Conservation (phyloP, 768 basidiomycete genomes). For the Mycena sanguinolenta region DNA sequence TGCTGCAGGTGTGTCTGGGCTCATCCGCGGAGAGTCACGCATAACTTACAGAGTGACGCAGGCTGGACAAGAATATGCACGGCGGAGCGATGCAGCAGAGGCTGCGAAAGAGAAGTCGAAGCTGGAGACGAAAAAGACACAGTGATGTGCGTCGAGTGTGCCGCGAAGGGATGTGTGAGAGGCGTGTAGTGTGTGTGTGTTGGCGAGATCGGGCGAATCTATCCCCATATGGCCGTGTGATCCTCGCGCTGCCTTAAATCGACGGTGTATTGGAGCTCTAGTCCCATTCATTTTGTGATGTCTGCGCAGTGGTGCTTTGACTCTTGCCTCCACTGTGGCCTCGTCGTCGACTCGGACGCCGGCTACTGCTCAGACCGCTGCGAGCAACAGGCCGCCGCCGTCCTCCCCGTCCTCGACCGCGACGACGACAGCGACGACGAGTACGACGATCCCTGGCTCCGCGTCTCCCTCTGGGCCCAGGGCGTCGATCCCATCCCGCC, state of each 20-base stretch:
- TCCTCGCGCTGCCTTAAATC: not conserved
- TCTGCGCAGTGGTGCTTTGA: slow-evolving; percentile 45
- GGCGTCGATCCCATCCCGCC: slow-evolving; percentile 40
- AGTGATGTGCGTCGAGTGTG: too few species aligned
- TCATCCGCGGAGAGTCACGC: too few species aligned
- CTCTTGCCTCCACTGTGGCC: slow-evolving; percentile 79
- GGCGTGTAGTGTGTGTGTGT: too few species aligned
- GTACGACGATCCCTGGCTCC: slow-evolving; percentile 24
- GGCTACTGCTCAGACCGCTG: slow-evolving; percentile 69
- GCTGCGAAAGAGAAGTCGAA: slow-evolving; percentile 57
- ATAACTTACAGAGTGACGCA: slow-evolving; percentile 46
- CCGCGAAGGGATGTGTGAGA: too few species aligned
- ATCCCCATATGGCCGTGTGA: not conserved
- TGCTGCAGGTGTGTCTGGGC: slow-evolving; percentile 84
- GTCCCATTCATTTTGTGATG: slow-evolving; percentile 23
- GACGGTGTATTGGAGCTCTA: too few species aligned
- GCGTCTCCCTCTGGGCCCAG: slow-evolving; percentile 50
- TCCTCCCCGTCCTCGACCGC: slow-evolving; percentile 38
- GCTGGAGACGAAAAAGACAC: slow-evolving; percentile 54
- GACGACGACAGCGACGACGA: slow-evolving; percentile 36
- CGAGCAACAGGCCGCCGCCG: slow-evolving; percentile 51
- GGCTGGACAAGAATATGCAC: slow-evolving; percentile 90
- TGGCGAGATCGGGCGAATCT: not conserved
- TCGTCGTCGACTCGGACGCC: slow-evolving; percentile 57
- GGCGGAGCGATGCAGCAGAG: slow-evolving; percentile 74